These are phyloP conservation scores for Eucalyptus erythrocorys DNA, from an alignment of 345 rosid genomes.

Conservation along the genomic window DNA sequence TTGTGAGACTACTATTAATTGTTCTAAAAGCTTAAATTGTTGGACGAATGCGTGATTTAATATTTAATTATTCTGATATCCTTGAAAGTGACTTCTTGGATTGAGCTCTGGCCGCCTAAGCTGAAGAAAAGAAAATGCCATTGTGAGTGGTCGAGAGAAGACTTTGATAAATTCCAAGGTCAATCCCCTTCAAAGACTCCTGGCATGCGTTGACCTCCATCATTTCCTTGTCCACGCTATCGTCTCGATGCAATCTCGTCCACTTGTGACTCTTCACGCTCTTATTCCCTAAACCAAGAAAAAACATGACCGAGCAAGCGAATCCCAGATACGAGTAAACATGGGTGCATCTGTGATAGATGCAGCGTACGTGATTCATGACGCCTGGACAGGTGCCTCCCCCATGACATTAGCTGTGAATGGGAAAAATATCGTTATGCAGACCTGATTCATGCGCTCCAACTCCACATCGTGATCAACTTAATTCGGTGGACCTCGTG, in stretches of 20 bases:
- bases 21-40: no score
- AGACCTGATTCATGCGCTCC: neutral
- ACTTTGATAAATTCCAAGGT: neutral
- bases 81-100: neutral
- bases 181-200: neutral
- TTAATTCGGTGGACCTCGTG: neutral
- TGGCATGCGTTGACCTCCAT: neutral
- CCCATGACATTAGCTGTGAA: neutral
- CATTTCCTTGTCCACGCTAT: neutral
- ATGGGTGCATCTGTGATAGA: no score
- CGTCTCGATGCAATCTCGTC: neutral
- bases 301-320: no score
- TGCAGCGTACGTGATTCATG: no score
- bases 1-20: accelerated
- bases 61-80: no score
- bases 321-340: no score
- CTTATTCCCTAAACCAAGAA: no score
- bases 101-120: neutral
- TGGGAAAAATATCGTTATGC: neutral
- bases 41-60: accelerated
- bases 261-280: neutral
- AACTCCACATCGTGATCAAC: neutral
- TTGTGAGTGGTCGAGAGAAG: neutral
- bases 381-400: no score
- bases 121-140: neutral